Evolutionary conservation across 2,329 filamentous ascomycete genomes (phyloP), one percentile per base, ranked within the genome.

Genomic region (Pseudopyricularia cyperi): DNA sequence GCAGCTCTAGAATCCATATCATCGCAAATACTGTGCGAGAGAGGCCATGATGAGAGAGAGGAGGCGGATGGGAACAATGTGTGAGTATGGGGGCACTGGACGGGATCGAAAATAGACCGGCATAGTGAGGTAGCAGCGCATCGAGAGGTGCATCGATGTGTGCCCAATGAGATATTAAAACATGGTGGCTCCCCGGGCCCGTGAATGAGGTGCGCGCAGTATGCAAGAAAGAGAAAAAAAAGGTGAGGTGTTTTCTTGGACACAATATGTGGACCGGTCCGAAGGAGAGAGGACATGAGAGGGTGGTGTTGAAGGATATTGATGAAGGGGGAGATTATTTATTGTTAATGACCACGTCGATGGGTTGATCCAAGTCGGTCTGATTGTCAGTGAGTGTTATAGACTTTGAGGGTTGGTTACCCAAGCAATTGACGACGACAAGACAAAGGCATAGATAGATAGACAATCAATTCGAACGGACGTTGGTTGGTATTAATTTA

Each of bases 121-220:
- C 55, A 56, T 55, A 46, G 55, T 35, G 50, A 34, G 56, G 48
- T 56, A 54, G 53, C 56, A 58, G 47, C 37, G 34, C 39, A 44
- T 44, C 39, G 22, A 44, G 39, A 44, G 46, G 42, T 37, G 12
- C 34, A 22, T 39, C 35, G 28, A 46, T 51, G 51, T 55, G 55
- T 58, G 49, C 56, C 55, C 57, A 57, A 58, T 59, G 56, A 50
- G 39, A 46, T 24, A 44, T 35, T 46, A 26, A 53, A 47, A 46
- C 34, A 44, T 26, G 15, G 37, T 44, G 37, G 51, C 48, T 49
- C 51, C 33, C 28, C 28, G 28, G 28, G 9, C 28, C 51, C n/a
- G 24, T 48, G 54, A 56, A 53, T 55, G 55, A 34, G 17, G 34
- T 50, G 32, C 28, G 28, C 28, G 28, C 12, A 48, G 49, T 35